Evolutionary conservation across 139 green algal genomes (phyloP).

Genomic region (Closterium sp.): DNA sequence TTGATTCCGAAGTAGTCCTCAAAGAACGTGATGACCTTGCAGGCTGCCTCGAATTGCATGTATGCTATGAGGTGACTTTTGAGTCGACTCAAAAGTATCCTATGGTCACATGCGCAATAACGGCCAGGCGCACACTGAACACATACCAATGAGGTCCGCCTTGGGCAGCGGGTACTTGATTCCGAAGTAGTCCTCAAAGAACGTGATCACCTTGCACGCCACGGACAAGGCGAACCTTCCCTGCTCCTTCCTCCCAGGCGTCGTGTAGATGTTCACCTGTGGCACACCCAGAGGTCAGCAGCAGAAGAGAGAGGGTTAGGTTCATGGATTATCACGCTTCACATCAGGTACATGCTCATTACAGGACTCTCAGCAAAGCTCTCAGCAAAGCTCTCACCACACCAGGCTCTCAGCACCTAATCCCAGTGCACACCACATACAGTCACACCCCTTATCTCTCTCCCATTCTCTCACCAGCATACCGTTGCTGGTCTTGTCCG

Average conservation of each 20-base stretch:
- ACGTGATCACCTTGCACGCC: conserved; percentile 38
- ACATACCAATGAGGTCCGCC: conserved; percentile 69
- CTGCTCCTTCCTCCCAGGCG: conserved; percentile 41
- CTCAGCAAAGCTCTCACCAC: neutral
- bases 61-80: neutral
- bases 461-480: neutral
- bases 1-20: no score
- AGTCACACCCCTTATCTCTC: no score
- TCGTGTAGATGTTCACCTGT: conserved; percentile 42
- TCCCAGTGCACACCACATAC: no score
- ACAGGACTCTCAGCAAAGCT: conserved; percentile 56
- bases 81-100: neutral
- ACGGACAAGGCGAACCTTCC: conserved; percentile 47
- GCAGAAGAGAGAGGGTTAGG: neutral
- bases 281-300: neutral
- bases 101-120: no score
- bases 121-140: no score
- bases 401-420: neutral
- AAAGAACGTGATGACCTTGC: no score
- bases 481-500: neutral
- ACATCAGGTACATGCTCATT: conserved; percentile 86
- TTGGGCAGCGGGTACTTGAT: conserved; percentile 76
- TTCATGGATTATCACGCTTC: neutral
- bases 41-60: neutral
- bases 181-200: conserved; percentile 53